Evolutionary conservation across 23 red algal species (phyloP).

Genomic region (Gracilaria gracilis): DNA sequence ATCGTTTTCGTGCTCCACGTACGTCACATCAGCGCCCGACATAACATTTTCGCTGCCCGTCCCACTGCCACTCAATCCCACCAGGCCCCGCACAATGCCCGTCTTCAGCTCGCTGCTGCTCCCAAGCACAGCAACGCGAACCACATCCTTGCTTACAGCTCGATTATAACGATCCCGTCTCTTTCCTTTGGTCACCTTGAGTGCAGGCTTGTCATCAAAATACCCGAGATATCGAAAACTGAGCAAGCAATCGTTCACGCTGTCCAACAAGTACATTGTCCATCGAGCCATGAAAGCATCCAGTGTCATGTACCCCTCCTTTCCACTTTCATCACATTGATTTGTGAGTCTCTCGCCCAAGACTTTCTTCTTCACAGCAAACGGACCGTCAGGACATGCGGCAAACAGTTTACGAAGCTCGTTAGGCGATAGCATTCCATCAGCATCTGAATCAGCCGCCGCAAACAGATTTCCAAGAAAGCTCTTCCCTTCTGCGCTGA

Average conservation of each 20-base stretch:
- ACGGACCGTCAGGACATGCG: constrained; percentile 67
- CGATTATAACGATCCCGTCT: constrained; percentile 73
- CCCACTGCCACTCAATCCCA: constrained; percentile 48
- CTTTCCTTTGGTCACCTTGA: constrained; percentile 70
- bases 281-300: constrained; percentile 84
- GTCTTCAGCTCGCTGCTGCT: constrained; percentile 64
- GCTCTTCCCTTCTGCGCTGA: constrained; percentile 55
- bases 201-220: constrained; percentile 36
- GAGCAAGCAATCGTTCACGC: constrained; percentile 65
- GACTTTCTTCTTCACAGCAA: constrained; percentile 11
- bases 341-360: constrained; percentile 42
- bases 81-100: constrained; percentile 82
- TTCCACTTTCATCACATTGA: constrained; percentile 11
- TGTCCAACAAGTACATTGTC: constrained; percentile 78
- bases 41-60: constrained; percentile 4
- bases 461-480: constrained; percentile 80
- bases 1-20: constrained; percentile 7
- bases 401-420: constrained; percentile 84
- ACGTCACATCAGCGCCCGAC: constrained; percentile 41
- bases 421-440: constrained; percentile 75
- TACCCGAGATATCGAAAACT: constrained; percentile 88
- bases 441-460: constrained; percentile 76
- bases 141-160: constrained; percentile 58
- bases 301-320: constrained; percentile 52
- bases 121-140: constrained; percentile 86